Percentiles rank a stretch among this genome's conserved stretches.
Conservation (phyloP, 192 early-diverging fungal species). For the Rhizophagus prolifer region DNA sequence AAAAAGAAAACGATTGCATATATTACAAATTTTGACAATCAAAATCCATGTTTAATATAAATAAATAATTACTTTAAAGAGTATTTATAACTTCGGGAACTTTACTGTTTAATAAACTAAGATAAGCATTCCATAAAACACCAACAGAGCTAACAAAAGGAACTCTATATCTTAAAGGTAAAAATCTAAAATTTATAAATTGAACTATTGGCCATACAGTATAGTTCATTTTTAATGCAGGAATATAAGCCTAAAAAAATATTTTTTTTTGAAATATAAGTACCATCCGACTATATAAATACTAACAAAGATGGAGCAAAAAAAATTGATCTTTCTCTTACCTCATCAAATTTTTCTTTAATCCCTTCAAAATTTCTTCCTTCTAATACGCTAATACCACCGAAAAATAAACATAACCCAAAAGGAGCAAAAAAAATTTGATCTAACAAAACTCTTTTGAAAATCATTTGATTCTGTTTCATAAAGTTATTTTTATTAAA, state of each 20-base stretch:
- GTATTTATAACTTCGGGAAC: slow-evolving; percentile 2
- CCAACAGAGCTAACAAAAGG: slow-evolving; percentile 72
- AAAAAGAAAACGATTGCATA: too few species aligned
- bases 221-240: slow-evolving; percentile 69
- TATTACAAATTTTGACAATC: too few species aligned
- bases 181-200: slow-evolving; percentile 68
- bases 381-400: slow-evolving; percentile 63
- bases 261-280: too few species aligned
- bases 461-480: slow-evolving; percentile 1
- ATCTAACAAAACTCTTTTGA: slow-evolving; percentile 48
- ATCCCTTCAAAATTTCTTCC: slow-evolving; percentile 48
- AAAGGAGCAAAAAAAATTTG: slow-evolving; percentile 68
- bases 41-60: too few species aligned
- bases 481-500: background rate
- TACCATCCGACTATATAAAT: too few species aligned
- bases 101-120: slow-evolving; percentile 65
- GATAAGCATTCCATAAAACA: slow-evolving; percentile 75
- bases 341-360: slow-evolving; percentile 58
- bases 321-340: slow-evolving; percentile 14
- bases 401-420: slow-evolving; percentile 65
- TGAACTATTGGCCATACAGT: slow-evolving; percentile 74
- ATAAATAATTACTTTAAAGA: too few species aligned
- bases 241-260: slow-evolving; percentile 55
- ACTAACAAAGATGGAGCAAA: too few species aligned
- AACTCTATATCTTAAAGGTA: slow-evolving; percentile 63